Evolutionary conservation across 768 basidiomycete genomes (phyloP).

Genomic region (Suillus luteus): DNA sequence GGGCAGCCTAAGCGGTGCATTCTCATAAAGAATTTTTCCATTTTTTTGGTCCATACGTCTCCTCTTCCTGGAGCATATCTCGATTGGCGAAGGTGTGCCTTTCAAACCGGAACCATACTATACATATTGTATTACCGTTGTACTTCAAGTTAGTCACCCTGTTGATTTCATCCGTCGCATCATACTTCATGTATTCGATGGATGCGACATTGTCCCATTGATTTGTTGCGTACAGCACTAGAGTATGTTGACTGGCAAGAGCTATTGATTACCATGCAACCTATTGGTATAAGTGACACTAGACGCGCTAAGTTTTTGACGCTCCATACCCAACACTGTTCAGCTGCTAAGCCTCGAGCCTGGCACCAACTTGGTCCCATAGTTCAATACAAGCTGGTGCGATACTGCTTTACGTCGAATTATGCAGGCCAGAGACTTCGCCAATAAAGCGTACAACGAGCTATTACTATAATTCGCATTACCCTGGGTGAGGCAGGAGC

Average conservation of each 20-base stretch:
- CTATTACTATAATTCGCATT: background rate
- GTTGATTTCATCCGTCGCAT: background rate
- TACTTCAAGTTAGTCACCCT: too few relatives aligned
- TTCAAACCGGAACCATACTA: background rate
- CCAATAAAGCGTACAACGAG: background rate
- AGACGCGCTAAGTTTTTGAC: background rate
- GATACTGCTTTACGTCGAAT: background rate
- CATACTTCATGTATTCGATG: background rate
- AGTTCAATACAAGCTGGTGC: background rate
- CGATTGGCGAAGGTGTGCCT: background rate
- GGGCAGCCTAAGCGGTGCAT: slow-evolving; percentile 57
- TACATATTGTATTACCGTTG: slow-evolving; percentile 22
- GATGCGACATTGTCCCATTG: background rate
- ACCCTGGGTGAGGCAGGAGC: background rate
- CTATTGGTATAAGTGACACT: background rate
- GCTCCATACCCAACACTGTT: background rate
- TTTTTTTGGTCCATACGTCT: background rate
- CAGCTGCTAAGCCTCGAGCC: background rate
- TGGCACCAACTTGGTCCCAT: background rate
- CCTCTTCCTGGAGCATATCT: background rate
- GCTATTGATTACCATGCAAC: background rate
- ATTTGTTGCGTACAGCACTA: background rate
- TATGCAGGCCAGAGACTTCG: slow-evolving; percentile 1
- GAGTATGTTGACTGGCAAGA: background rate
- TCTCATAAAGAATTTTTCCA: slow-evolving; percentile 28